Evolutionary conservation across 2,329 filamentous ascomycete genomes (phyloP), one percentile per base, ranked within the genome.

Genomic region (Sporothrix euskadiensis): DNA sequence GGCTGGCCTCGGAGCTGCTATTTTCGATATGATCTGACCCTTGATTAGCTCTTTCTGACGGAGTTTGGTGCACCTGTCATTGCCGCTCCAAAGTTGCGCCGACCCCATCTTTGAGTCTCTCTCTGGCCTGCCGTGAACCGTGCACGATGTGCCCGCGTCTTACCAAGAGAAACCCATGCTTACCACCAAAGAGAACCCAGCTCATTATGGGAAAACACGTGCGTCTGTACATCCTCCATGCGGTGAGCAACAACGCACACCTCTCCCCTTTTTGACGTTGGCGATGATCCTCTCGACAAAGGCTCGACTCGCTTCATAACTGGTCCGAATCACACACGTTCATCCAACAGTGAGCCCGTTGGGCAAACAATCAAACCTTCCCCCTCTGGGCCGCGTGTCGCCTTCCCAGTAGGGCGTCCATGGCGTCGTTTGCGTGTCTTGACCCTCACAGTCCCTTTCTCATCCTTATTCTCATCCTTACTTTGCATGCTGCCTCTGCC

Each of bases 51-150:
- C 39, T 3, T 44, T 54, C 16, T 32, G 12, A 16, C 4, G 16
- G 44, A 41, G 12, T 16, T 16, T 26, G 22, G 16, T 52, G 49
- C 47, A 41, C 32, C n/a, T 61, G 69, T 71, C 69, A 71, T 71
- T 54, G 49, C 9, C 56, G 69, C 69, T 61, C 5, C 39, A 71
- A 71, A 35, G 41, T 71, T 71, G 52, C 4, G 56, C 69, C 69
- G 69, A 71, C 16, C 41, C 26, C 39, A 47, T 47, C 14, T 47
- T 39, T 16, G n/a, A 3, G 49, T 9, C 10, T 22, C 16, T 35
- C 26, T 3, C 54, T 32, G 26, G 56, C 8, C 47, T 52, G 41
- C 26, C 44, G 12, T 66, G 39, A 10, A 47, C 22, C 39, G 35
- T 30, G 26, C 44, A 52, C 41, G 4, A 16, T 47, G 47, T 41